Evolutionary conservation across 306 rosid species (phyloP), one percentile per base, ranked within the genome.

Genomic region (Dryas drummondii): DNA sequence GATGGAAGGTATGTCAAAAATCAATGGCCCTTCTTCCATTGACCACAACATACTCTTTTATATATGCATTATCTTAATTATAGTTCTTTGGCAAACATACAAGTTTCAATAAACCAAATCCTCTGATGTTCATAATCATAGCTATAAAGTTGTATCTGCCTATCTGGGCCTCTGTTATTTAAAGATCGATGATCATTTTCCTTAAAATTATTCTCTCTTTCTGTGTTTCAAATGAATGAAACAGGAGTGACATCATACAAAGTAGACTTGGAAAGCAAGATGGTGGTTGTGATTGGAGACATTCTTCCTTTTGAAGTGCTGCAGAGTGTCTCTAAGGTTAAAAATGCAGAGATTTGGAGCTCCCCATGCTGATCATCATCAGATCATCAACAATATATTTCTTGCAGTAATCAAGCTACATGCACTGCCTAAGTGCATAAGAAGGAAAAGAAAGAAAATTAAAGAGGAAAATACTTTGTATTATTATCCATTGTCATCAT

Each of bases 261-360:
- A 80, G 89, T 94, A 78, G 97, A 94, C 82, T 78, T 94, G 77
- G 97, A 90, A 26, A 84, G 78, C 73, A 86, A 90, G 79, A 88
- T 76, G 88, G 96, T 94, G 6, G 88, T 94, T 52, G 97, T 94
- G 15, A 87, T 80, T 32, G 98, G 98, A 44, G 97, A 94, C 72
- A 82, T 94, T 81, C 91, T 86, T 83, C 97, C 97, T 9, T 86
- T 73, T 66, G 96, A 94, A 86, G 94, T 94, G 71, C 80, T 91
- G 82, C 76, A 86, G 82, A 87, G 98, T 80, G 83, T 94, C 15
- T 91, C 98, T 2, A 94, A 83, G 90, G 97, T 94, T 1, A 94
- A 91, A 75, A 88, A 83, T 62, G 94, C 97, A 3, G 80, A 91
- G 86, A 68, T 94, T 72, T 88, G 87, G 91, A 84, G 78, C 45